Percentiles rank a stretch among this genome's conserved stretches.
phyloP scores from a whole-genome alignment of 345 rosid genomes.

The Brassica incana region DNA sequence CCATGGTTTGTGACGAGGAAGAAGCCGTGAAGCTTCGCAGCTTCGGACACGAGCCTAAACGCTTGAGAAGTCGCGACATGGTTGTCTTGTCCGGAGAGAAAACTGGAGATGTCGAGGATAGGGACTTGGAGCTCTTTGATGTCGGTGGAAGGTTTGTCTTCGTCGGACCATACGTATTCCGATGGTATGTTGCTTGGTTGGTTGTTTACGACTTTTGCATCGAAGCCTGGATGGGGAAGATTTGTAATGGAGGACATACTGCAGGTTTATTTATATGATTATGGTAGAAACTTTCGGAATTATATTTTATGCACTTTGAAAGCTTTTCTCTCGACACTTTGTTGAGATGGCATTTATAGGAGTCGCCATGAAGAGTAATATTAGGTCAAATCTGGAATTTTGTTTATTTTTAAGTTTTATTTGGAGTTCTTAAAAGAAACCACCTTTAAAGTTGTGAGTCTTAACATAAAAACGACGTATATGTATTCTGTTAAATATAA shows the following conservation, averaged over 20 bases:
- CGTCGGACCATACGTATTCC: not conserved
- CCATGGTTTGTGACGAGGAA: conserved; percentile 5
- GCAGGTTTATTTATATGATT: not conserved
- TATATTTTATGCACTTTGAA: not conserved
- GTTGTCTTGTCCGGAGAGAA: not conserved
- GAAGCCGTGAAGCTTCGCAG: conserved; percentile 2
- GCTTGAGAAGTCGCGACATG: not conserved
- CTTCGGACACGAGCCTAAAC: not conserved
- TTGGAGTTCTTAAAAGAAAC: not conserved
- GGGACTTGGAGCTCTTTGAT: conserved; percentile 3
- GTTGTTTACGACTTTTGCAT: not conserved
- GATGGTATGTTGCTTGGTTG: conserved; percentile 10
- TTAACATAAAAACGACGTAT: not conserved
- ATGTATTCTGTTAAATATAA: too few species aligned
- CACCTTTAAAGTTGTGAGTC: not conserved
- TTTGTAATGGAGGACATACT: not conserved
- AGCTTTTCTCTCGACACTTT: not conserved
- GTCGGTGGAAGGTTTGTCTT: conserved; percentile 6
- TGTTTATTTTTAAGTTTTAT: not conserved
- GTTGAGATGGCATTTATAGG: not conserved
- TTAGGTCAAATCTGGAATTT: not conserved
- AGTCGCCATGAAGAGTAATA: not conserved
- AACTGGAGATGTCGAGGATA: not conserved
- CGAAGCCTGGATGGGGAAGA: not conserved
- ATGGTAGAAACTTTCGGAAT: not conserved